Evolutionary conservation across 2,329 filamentous ascomycete genomes (phyloP).

Genomic region (Aspergillus sergii): DNA sequence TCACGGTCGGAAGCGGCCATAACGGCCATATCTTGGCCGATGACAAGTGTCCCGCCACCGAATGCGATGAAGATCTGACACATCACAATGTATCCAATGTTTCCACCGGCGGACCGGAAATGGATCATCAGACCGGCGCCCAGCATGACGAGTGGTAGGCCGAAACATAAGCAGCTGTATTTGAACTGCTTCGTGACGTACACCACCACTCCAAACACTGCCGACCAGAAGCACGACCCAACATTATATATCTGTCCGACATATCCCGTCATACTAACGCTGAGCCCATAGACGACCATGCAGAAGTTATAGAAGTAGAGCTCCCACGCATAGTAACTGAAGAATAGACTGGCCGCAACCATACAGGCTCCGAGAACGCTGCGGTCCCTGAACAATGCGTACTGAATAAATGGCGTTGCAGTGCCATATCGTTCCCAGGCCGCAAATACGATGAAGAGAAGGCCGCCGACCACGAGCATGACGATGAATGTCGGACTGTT

Average conservation of each 20-base stretch:
- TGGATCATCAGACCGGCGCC: slow-evolving; percentile 59
- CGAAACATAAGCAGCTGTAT: slow-evolving; percentile 53
- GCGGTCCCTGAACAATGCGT: slow-evolving; percentile 51
- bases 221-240: slow-evolving; percentile 55
- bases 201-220: slow-evolving; percentile 54
- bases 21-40: slow-evolving; percentile 60
- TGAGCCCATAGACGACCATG: slow-evolving; percentile 55
- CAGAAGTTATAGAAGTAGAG: slow-evolving; percentile 58
- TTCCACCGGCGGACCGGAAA: slow-evolving; percentile 51
- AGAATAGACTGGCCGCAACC: slow-evolving; percentile 50
- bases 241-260: slow-evolving; percentile 57
- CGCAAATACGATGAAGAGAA: slow-evolving; percentile 55
- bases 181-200: slow-evolving; percentile 57
- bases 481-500: slow-evolving; percentile 51
- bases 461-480: slow-evolving; percentile 57
- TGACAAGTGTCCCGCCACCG: slow-evolving; percentile 56
- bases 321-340: slow-evolving; percentile 57
- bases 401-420: slow-evolving; percentile 57
- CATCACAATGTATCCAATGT: slow-evolving; percentile 56
- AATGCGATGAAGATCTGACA: slow-evolving; percentile 60
- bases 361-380: slow-evolving; percentile 57
- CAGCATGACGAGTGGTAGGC: slow-evolving; percentile 54
- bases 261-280: slow-evolving; percentile 47
- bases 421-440: slow-evolving; percentile 59
- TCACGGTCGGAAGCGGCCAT: slow-evolving; percentile 59